A percentile compares a stretch with the other conserved stretches of the same genome.
phyloP scores from a whole-genome alignment of 345 rosid genomes.

The Lepidium didymum region DNA sequence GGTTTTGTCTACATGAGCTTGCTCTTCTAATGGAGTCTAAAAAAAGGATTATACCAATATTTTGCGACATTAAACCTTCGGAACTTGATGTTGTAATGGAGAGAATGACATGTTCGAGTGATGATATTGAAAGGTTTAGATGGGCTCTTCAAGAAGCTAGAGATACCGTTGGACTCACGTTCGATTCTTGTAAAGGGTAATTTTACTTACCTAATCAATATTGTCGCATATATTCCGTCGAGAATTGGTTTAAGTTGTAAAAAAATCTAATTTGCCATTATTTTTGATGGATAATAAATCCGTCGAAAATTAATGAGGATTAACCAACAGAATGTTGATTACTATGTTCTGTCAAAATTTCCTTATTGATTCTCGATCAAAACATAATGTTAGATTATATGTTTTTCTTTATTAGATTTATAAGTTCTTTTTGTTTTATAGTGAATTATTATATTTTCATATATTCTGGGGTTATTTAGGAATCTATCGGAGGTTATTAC shows the following conservation, averaged over 20 bases:
- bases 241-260: too few species aligned
- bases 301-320: too few species aligned
- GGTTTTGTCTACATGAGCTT: conserved; percentile 61
- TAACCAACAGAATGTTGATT: too few species aligned
- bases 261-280: too few species aligned
- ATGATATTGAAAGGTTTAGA: conserved; percentile 42
- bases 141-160: conserved; percentile 68
- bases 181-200: conserved; percentile 63
- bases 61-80: conserved; percentile 69
- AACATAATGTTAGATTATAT: too few species aligned
- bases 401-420: too few species aligned
- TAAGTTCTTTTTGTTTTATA: too few species aligned
- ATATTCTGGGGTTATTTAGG: conserved; percentile 22
- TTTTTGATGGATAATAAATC: too few species aligned
- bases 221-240: too few species aligned
- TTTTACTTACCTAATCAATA: neutral
- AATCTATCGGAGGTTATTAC: conserved; percentile 60
- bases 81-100: conserved; percentile 39
- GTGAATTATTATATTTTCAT: neutral
- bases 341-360: too few species aligned
- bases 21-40: conserved; percentile 61
- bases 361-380: too few species aligned
- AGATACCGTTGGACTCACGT: conserved; percentile 55
- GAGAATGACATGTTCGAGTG: conserved; percentile 20
- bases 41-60: conserved; percentile 65